Base-by-base conservation (phyloP, 2,329 filamentous ascomycete species). In the Neopestalotiopsis rosae region DNA sequence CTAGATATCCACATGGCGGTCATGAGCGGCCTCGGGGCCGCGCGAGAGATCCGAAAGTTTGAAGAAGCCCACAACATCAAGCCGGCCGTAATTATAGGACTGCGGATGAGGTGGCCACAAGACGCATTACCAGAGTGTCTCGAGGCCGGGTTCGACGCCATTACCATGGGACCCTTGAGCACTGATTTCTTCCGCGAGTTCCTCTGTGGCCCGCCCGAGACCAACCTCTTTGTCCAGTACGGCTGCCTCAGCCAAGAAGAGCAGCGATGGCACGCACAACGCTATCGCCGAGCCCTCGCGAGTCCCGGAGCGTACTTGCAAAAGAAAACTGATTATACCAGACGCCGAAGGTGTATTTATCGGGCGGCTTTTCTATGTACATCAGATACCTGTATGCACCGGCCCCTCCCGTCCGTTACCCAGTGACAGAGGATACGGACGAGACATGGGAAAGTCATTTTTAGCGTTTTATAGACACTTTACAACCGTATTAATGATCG, bases 21-120 rank as follows among this genome's bases (percentile, higher is more conserved):
- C 13, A 77, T 79, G 75, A 73, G 78, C 58, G 77, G 77, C 0
- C 72, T 77, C 3, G 74, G 77, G 67, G 74, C 76, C 1, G 76
- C 75, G 2, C 69, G 76, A 12, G 69, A 70, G 45, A 79, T 79
- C 10, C 71, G 77, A 13, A 69, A 67, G 32, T 67, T 76, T 12
- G 77, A 79, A 70, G 58, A 64, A 38, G 20, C n/a, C 40, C 45
- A 52, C 38, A 17, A 7, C 62, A 20, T 65, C 30, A 32, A 38
- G 13, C 61, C 28, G 1, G 49, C 56, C 56, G 61, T 65, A n/a
- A 59, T 68, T n/a, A 38, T 68, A 3, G 66, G 40, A 7, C 59
- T 40, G 32, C 17, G n/a, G n/a, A 34, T 32, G 34, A 38, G 17
- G 4, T 20, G 24, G 24, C 3, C n/a, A 12, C 20, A 49, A 9